A percentile compares a stretch with the other conserved stretches of the same genome.
These are phyloP conservation scores for Alternaria tenuissima DNA, from an alignment of 2,329 filamentous ascomycete species.

Conservation along the genomic window DNA sequence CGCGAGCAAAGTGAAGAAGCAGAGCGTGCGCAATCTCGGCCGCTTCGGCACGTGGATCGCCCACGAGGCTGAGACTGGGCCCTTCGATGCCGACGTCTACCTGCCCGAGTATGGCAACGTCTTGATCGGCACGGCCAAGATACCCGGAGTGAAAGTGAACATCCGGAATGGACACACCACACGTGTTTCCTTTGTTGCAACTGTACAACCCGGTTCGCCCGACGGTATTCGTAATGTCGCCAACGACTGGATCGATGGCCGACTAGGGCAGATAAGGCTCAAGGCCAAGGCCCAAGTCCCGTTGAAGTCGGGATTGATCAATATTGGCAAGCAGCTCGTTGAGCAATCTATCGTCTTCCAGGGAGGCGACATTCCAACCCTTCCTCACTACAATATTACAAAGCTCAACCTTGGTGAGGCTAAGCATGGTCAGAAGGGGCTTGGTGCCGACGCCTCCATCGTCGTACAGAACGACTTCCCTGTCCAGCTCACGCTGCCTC, in stretches of 20 bases:
- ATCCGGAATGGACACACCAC: slow-evolving; percentile 82
- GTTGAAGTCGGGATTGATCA: slow-evolving; percentile 80
- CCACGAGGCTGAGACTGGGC: slow-evolving; percentile 74
- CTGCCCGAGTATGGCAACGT: slow-evolving; percentile 83
- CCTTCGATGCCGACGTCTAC: slow-evolving; percentile 77
- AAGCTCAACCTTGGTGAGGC: slow-evolving; percentile 81
- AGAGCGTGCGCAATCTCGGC: slow-evolving; percentile 77
- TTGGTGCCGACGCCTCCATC: slow-evolving; percentile 82
- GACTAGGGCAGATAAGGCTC: slow-evolving; percentile 73
- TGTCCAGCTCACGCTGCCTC: slow-evolving; percentile 76
- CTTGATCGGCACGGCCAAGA: slow-evolving; percentile 76
- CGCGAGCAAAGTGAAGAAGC: slow-evolving; percentile 74
- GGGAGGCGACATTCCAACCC: slow-evolving; percentile 74
- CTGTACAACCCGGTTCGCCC: slow-evolving; percentile 77
- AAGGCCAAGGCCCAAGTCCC: slow-evolving; percentile 76
- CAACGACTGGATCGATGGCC: slow-evolving; percentile 87
- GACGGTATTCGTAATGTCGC: slow-evolving; percentile 80
- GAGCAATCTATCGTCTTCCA: slow-evolving; percentile 79
- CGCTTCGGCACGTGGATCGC: slow-evolving; percentile 82
- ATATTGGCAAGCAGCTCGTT: slow-evolving; percentile 78
- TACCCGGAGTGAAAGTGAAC: slow-evolving; percentile 79
- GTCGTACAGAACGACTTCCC: slow-evolving; percentile 79
- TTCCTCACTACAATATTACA: slow-evolving; percentile 85
- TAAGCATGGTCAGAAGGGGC: slow-evolving; percentile 64
- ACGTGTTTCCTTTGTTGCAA: slow-evolving; percentile 78